Conservation (phyloP, 192 early-diverging fungal genomes). For the Pilobolus umbonatus region DNA sequence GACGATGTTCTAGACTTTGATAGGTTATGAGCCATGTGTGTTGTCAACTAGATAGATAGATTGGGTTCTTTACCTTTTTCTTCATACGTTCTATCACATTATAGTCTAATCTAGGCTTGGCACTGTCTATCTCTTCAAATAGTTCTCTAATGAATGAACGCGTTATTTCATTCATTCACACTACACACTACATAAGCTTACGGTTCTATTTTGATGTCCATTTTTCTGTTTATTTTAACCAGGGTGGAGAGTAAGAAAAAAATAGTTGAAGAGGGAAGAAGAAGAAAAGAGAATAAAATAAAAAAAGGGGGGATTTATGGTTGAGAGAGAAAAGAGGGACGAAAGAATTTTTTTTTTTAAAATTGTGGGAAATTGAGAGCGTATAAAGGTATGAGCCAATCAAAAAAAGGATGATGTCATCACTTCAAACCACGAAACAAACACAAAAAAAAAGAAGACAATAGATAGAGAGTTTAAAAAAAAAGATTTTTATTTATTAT, state of each 20-base stretch:
- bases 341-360: too few species aligned
- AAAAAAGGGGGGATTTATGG: neutral
- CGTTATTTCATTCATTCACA: neutral
- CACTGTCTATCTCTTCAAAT: neutral
- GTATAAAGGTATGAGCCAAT: too few species aligned
- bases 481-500: neutral
- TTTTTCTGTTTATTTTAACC: neutral
- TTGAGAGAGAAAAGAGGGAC: neutral
- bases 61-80: neutral
- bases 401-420: neutral
- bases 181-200: too few species aligned
- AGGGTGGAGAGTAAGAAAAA: neutral
- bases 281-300: neutral
- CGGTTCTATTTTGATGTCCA: too few species aligned
- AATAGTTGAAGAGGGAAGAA: neutral
- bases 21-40: too few species aligned
- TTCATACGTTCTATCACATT: neutral
- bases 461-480: neutral
- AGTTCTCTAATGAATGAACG: neutral
- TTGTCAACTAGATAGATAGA: neutral
- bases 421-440: neutral
- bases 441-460: constrained; percentile 10
- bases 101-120: neutral
- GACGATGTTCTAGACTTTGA: constrained; percentile 14
- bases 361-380: too few species aligned